Base-by-base conservation (phyloP, 768 basidiomycete genomes). In the Inosperma sp. region DNA sequence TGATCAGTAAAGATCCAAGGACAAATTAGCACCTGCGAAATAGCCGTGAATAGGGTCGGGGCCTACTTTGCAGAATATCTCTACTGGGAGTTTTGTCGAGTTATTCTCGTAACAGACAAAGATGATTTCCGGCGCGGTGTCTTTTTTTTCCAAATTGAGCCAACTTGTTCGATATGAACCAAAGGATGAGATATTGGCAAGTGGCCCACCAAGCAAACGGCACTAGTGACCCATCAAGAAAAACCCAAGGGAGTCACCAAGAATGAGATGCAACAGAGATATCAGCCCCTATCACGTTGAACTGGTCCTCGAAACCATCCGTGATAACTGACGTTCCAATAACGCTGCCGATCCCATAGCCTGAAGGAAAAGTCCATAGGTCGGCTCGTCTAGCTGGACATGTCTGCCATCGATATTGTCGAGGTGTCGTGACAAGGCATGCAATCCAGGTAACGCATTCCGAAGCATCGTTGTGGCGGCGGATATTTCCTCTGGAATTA, bases 251-350 rank as follows among this genome's bases (percentile, higher is more conserved):
- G 29, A 40, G 48, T 23, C 41, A 42, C 37, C 51, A 34, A 7
- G 40, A 26, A 12, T 41, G 21, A 40, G 50, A 48, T 19, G 9
- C 34, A 2, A 40, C 43, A 27, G 36, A 53, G 19, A 48, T 16
- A 19, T 22, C 17, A 41, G n/a, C 13, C 39, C 19, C 12, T 7
- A 33, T 22, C 22, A 49, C 3, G 6, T 39, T 26, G 7, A 19
- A 50, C 21, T 27, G 36, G 35, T n/a, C 48, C 48, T 22, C 42
- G 55, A 56, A 21, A 48, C 25, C 17, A 54, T 23, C 29, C 45
- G 43, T 4, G 56, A 49, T 23, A 57, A 45, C 26, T 57, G 56
- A 13, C 52, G 48, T 31, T 57, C 56, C 41, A 57, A 27, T 22
- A 57, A 29, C 25, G 52, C 56, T 7, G 56, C 30, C 8, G 17